Evolutionary conservation across 345 rosid genomes (phyloP).

Genomic region (Rhizophora mangle): DNA sequence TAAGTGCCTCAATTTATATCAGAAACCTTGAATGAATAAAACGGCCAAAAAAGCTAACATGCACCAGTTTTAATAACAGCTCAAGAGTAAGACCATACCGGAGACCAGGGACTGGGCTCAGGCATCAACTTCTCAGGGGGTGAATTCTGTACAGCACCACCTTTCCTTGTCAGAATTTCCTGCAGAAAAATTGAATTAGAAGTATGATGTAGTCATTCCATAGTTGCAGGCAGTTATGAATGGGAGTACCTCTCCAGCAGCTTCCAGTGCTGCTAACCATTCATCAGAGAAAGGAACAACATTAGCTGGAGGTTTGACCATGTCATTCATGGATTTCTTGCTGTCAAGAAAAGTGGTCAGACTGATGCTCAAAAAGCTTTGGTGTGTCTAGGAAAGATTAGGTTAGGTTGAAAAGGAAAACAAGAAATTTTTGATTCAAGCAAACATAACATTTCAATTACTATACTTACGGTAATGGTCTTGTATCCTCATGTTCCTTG

Average conservation of each 20-base stretch:
- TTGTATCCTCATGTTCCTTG: conserved; percentile 32
- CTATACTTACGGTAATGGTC: conserved; percentile 38
- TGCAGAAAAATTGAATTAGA: conserved; percentile 28
- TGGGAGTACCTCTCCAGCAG: conserved; percentile 85
- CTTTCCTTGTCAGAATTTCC: conserved; percentile 76
- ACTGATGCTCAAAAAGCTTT: not conserved
- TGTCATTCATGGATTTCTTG: conserved; percentile 35
- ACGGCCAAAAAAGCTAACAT: not conserved
- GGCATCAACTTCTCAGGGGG: conserved; percentile 67
- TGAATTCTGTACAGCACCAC: conserved; percentile 87
- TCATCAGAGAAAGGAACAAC: conserved; percentile 90
- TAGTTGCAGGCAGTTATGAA: not conserved
- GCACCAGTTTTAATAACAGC: not conserved
- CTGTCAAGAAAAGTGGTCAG: conserved; percentile 26
- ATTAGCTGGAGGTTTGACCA: conserved; percentile 51
- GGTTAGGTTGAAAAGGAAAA: not conserved
- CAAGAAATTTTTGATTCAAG: conserved; percentile 2
- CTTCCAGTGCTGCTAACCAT: conserved; percentile 90
- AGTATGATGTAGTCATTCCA: not conserved
- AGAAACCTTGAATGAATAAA: not conserved
- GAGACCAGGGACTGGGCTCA: conserved; percentile 94
- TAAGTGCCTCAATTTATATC: not conserved
- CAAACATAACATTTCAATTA: conserved; percentile 13
- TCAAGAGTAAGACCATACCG: conserved; percentile 43
- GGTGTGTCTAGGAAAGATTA: not conserved